Evolutionary conservation across 1,139 yeast species (phyloP).

Genomic region (Tardiomyces blankii): DNA sequence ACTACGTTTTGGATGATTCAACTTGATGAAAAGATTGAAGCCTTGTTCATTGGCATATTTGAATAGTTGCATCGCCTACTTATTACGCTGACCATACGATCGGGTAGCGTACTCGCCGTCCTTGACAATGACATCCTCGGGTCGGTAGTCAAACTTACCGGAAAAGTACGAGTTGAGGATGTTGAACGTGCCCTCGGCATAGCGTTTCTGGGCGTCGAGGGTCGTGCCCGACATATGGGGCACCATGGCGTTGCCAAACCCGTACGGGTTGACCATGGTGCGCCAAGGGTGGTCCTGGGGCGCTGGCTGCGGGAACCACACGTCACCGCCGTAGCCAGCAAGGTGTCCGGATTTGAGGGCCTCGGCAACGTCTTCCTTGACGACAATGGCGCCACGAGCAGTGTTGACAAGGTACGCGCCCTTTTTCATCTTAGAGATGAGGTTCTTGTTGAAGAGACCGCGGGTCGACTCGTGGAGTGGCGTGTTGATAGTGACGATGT

Average conservation of each 20-base stretch:
- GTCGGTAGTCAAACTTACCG: constrained; percentile 54
- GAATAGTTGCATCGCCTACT: no score
- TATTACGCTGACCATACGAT: constrained; percentile 33
- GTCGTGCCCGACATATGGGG: constrained; percentile 78
- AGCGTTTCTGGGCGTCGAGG: constrained; percentile 68
- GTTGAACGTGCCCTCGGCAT: constrained; percentile 55
- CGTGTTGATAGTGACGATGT: constrained; percentile 66
- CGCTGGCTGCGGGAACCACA: constrained; percentile 76
- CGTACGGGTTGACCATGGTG: constrained; percentile 48
- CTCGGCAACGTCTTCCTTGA: constrained; percentile 62
- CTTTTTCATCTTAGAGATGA: constrained; percentile 61
- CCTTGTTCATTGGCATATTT: no score
- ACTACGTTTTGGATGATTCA: neutral
- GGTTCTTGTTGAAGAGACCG: constrained; percentile 57
- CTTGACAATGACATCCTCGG: constrained; percentile 62
- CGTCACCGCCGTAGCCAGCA: constrained; percentile 78
- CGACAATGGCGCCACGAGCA: constrained; percentile 75
- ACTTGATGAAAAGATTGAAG: no score
- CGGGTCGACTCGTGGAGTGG: constrained; percentile 63
- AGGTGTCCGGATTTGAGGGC: constrained; percentile 61
- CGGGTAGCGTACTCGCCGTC: constrained; percentile 66
- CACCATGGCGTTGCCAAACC: constrained; percentile 78
- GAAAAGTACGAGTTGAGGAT: constrained; percentile 55
- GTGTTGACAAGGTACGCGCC: constrained; percentile 76
- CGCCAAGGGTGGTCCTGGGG: constrained; percentile 73